Evolutionary conservation across 2,329 filamentous ascomycete species (phyloP).

Genomic region (Penicillium nordicum): DNA sequence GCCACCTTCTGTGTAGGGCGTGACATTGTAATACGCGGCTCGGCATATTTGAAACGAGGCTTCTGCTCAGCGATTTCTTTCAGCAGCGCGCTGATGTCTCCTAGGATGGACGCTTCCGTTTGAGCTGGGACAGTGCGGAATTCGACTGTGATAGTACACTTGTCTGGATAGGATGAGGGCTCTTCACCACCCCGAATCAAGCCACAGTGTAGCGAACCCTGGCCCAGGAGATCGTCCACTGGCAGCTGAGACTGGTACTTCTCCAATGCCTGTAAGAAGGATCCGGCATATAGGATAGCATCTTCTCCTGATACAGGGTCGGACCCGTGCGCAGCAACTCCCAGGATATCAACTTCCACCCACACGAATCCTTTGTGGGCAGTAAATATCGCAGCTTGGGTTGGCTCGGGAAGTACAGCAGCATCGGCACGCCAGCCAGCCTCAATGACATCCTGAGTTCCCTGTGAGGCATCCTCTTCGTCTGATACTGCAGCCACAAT

Average conservation of each 20-base stretch:
- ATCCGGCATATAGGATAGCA: constrained; percentile 49
- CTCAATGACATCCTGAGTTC: constrained; percentile 50
- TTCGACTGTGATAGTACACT: constrained; percentile 50
- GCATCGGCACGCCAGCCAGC: constrained; percentile 55
- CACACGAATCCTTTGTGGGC: constrained; percentile 52
- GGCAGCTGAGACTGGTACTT: constrained; percentile 40
- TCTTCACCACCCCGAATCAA: constrained; percentile 53
- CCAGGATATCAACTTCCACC: constrained; percentile 34
- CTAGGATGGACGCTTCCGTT: constrained; percentile 35
- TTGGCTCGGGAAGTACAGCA: constrained; percentile 52
- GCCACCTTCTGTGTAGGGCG: constrained; percentile 45
- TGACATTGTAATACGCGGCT: constrained; percentile 41
- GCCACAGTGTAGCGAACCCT: constrained; percentile 47
- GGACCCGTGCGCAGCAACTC: constrained; percentile 37
- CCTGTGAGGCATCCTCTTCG: constrained; percentile 51
- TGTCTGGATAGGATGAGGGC: constrained; percentile 50
- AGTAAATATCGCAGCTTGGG: constrained; percentile 41
- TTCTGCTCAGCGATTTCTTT: constrained; percentile 31
- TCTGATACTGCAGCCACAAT: constrained; percentile 55
- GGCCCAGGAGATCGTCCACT: constrained; percentile 35
- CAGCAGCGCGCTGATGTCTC: constrained; percentile 41
- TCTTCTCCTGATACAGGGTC: constrained; percentile 47
- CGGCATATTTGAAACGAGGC: constrained; percentile 39
- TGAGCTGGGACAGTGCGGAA: constrained; percentile 49
- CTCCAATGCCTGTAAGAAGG: constrained; percentile 48